Evolutionary conservation across 2,329 filamentous ascomycete genomes (phyloP).

Genomic region (Fusarium longipes): DNA sequence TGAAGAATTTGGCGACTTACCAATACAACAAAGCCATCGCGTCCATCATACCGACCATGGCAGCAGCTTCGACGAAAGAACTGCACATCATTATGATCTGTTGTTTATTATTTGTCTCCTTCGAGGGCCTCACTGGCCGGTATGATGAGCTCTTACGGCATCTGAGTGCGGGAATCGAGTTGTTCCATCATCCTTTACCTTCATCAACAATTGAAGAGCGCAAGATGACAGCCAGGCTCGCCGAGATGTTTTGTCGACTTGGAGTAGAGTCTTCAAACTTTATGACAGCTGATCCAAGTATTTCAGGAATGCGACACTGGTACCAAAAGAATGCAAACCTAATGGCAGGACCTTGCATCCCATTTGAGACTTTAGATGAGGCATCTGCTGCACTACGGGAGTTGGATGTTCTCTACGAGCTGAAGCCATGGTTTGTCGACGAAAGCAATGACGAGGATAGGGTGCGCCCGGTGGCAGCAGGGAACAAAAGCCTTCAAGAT

Average conservation of each 20-base stretch:
- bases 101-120: neutral
- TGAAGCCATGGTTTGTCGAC: neutral
- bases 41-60: neutral
- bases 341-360: neutral
- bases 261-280: slow-evolving; percentile 4
- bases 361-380: neutral
- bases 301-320: neutral
- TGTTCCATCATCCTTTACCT: neutral
- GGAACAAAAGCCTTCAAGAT: neutral
- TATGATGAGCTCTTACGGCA: neutral
- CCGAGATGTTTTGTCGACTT: neutral
- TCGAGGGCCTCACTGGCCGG: neutral
- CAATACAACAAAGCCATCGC: slow-evolving; percentile 5
- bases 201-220: neutral
- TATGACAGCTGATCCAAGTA: neutral
- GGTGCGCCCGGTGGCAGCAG: neutral
- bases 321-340: neutral
- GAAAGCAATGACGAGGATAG: neutral
- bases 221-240: neutral
- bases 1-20: neutral
- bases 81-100: neutral
- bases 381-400: neutral
- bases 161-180: neutral
- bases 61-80: neutral
- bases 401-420: neutral